Percentiles rank a stretch among this genome's conserved stretches.
phyloP scores from a whole-genome alignment of 2,329 filamentous ascomycete species.

The Aspergillus brasiliensis region DNA sequence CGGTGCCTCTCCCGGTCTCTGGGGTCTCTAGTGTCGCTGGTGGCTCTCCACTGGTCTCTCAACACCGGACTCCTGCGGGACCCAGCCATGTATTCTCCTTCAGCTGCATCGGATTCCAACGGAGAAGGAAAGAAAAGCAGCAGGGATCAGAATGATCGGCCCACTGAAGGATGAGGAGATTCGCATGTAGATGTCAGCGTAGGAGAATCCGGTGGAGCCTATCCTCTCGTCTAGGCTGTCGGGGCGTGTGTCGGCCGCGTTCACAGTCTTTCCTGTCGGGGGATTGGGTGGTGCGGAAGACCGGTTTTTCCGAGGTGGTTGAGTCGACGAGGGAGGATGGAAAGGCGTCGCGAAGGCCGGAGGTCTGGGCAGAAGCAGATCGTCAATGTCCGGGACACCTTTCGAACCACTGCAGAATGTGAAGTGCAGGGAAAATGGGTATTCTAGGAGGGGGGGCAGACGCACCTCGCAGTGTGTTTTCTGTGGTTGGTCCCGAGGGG shows the following conservation, averaged over 20 bases:
- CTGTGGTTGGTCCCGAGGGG: not conserved
- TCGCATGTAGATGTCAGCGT: conserved; percentile 23
- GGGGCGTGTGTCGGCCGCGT: conserved; percentile 31
- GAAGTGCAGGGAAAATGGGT: not conserved
- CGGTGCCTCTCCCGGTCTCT: conserved; percentile 38
- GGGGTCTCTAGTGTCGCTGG: conserved; percentile 43
- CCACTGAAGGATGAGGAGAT: conserved; percentile 16
- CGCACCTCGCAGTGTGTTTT: conserved; percentile 17
- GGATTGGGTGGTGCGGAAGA: conserved; percentile 31
- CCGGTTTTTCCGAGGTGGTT: conserved; percentile 36
- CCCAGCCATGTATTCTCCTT: conserved; percentile 51
- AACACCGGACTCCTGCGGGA: conserved; percentile 52
- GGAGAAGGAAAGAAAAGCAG: conserved; percentile 11
- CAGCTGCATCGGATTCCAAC: conserved; percentile 44
- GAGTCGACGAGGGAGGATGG: conserved; percentile 11
- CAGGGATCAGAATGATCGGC: conserved; percentile 15
- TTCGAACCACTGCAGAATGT: not conserved
- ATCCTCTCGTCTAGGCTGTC: conserved; percentile 18
- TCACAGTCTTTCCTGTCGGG: conserved; percentile 30
- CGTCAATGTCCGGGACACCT: not conserved
- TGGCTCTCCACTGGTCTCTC: conserved; percentile 54
- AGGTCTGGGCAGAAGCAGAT: conserved; percentile 18
- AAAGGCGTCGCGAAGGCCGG: conserved; percentile 11
- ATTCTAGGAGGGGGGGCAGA: conserved; percentile 8
- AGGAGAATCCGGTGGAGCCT: conserved; percentile 24